Percentiles rank a stretch among this genome's conserved stretches.
phyloP scores from a whole-genome alignment of 495 filamentous ascomycete genomes.

The Usnea hakonensis region DNA sequence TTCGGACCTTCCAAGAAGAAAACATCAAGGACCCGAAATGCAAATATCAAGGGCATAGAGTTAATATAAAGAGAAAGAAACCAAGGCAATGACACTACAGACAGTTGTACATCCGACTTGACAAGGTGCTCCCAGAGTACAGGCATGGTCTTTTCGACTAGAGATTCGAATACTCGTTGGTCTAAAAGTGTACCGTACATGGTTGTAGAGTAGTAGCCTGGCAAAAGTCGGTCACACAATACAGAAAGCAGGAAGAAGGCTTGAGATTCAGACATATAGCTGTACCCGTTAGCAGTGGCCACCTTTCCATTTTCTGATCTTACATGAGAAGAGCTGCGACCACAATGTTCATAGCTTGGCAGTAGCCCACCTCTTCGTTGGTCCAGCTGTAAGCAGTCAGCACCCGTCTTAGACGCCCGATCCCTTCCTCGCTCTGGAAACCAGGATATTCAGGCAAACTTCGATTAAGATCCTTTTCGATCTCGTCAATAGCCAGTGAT shows the following conservation, averaged over 20 bases:
- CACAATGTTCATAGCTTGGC: slow-evolving; percentile 99
- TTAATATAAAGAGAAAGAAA: slow-evolving; percentile 98
- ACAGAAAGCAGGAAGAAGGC: slow-evolving; percentile 91
- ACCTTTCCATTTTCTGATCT: slow-evolving; percentile 14
- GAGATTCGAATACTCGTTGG: slow-evolving; percentile 91
- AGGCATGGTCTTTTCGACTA: slow-evolving; percentile 98
- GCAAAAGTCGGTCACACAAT: slow-evolving; percentile 85
- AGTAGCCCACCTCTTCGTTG: slow-evolving; percentile 91
- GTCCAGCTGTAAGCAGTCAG: slow-evolving; percentile 96
- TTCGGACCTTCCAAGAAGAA: slow-evolving; percentile 98
- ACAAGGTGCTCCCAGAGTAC: slow-evolving; percentile 95
- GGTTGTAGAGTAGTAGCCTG: slow-evolving; percentile 94
- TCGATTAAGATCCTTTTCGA: slow-evolving; percentile 94
- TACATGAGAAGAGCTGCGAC: slow-evolving; percentile 89
- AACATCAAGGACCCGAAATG: slow-evolving; percentile 90
- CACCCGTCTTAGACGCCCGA: slow-evolving; percentile 78
- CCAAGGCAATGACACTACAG: slow-evolving; percentile 95
- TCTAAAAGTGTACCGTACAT: slow-evolving; percentile 98
- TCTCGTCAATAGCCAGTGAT: slow-evolving; percentile 94
- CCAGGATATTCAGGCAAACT: slow-evolving; percentile 95
- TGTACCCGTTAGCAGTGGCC: slow-evolving; percentile 30
- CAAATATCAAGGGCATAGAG: slow-evolving; percentile 96
- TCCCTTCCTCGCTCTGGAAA: slow-evolving; percentile 94
- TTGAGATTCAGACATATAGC: slow-evolving; percentile 94
- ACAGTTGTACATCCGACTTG: slow-evolving; percentile 95